Evolutionary conservation across 2,329 filamentous ascomycete species (phyloP).

Genomic region (Neofusicoccum kwambonambiense): DNA sequence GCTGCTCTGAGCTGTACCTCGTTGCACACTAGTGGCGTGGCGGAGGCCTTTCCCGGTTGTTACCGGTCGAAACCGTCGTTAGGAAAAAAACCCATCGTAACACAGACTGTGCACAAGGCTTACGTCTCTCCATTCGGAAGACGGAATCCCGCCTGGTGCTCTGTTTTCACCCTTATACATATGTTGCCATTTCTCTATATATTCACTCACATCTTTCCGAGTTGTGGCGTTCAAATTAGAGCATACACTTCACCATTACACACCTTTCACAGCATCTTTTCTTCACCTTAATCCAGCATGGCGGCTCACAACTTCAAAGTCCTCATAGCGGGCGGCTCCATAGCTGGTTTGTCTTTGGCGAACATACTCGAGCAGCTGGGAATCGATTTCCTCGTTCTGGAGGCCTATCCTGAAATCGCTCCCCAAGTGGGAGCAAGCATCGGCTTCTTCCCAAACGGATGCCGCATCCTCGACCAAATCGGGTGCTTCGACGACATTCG

Average conservation of each 20-base stretch:
- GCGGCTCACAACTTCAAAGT: not conserved
- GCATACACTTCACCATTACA: not conserved
- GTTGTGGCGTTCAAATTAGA: not conserved
- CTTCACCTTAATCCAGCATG: not conserved
- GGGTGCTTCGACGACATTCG: slow-evolving; percentile 4
- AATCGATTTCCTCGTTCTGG: slow-evolving; percentile 21
- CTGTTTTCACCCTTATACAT: no score
- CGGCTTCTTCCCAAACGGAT: slow-evolving; percentile 20
- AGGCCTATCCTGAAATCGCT: slow-evolving; percentile 22
- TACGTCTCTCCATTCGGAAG: no score
- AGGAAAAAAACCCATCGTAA: no score
- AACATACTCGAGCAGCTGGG: not conserved
- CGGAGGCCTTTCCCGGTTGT: no score
- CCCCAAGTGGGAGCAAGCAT: slow-evolving; percentile 26
- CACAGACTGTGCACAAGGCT: no score
- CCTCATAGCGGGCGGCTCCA: slow-evolving; percentile 11
- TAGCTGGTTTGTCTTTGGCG: slow-evolving; percentile 6
- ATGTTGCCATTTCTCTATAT: no score
- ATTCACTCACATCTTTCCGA: no score
- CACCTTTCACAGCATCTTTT: not conserved
- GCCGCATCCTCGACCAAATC: slow-evolving; percentile 17
- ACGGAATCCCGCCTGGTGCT: no score
- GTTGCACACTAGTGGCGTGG: no score
- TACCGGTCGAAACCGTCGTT: no score
- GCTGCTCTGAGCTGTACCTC: no score